Conservation (phyloP, 257 asterid genomes). For the Plantago major region DNA sequence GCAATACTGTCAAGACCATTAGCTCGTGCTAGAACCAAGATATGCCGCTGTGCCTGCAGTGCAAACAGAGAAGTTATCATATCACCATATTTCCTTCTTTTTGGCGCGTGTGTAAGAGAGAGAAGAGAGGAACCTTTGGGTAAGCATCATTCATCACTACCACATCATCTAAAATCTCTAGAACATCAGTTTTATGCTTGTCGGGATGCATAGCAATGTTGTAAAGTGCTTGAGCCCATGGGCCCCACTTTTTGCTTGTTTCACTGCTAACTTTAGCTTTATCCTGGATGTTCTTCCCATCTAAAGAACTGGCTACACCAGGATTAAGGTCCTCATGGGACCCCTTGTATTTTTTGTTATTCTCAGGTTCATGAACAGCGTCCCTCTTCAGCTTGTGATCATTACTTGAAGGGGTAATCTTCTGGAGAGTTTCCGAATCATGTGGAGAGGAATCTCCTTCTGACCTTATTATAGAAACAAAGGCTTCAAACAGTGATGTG, state of each 20-base stretch:
- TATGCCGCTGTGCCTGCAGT: conserved; percentile 67
- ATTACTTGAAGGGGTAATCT: conserved; percentile 22
- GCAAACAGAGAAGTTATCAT: not conserved
- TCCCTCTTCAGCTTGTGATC: conserved; percentile 57
- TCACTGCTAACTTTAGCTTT: conserved; percentile 22
- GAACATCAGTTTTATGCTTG: conserved; percentile 38
- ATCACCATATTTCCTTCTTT: not conserved
- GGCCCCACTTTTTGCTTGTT: conserved; percentile 43
- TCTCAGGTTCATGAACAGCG: conserved; percentile 32
- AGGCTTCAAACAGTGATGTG: conserved; percentile 78
- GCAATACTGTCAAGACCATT: conserved; percentile 70
- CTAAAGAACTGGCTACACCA: conserved; percentile 22
- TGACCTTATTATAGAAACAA: conserved; percentile 43
- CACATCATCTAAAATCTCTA: conserved; percentile 57
- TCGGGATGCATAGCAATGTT: conserved; percentile 74
- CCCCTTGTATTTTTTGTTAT: conserved; percentile 47
- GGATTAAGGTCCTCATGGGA: conserved; percentile 28
- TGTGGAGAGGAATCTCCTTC: conserved; percentile 18
- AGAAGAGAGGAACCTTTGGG: conserved; percentile 65
- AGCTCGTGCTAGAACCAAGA: conserved; percentile 66
- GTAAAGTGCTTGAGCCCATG: conserved; percentile 72
- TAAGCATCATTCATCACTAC: conserved; percentile 81
- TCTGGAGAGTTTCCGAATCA: conserved; percentile 19
- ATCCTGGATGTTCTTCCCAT: conserved; percentile 19
- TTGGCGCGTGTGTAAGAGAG: conserved; percentile 15